Conservation (phyloP, 2,329 filamentous ascomycete species). For the Epicoccum sorghinum region DNA sequence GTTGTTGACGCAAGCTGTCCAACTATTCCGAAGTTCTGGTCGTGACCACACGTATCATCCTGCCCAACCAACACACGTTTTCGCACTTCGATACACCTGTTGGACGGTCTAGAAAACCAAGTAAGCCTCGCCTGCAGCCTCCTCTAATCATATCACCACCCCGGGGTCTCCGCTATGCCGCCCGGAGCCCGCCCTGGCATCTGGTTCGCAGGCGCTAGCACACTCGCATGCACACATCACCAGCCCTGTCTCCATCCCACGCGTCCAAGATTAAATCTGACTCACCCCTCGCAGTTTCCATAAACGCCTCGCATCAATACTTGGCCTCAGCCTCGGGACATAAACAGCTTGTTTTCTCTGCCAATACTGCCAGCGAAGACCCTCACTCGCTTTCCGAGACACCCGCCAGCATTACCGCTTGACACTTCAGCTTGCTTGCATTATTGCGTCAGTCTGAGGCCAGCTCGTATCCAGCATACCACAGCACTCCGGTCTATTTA, state of each 20-base stretch:
- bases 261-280: constrained; percentile 44
- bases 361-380: constrained; percentile 40
- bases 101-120: constrained; percentile 29
- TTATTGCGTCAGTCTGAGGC: constrained; percentile 4
- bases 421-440: constrained; percentile 30
- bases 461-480: constrained; percentile 17
- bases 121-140: constrained; percentile 42
- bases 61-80: constrained; percentile 14
- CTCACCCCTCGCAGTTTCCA: constrained; percentile 38
- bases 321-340: constrained; percentile 31
- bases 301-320: constrained; percentile 24
- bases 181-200: constrained; percentile 22
- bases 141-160: constrained; percentile 29
- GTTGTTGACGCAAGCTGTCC: constrained; percentile 10
- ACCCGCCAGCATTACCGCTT: constrained; percentile 3
- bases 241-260: constrained; percentile 33
- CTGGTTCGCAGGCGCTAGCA: constrained; percentile 34
- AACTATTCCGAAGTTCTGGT: constrained; percentile 1
- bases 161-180: constrained; percentile 28
- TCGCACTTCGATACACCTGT: background rate
- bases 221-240: constrained; percentile 27
- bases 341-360: constrained; percentile 28
- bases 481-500: constrained; percentile 12
- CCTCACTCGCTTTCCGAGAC: constrained; percentile 37
- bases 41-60: constrained; percentile 21